Conservation (phyloP, 2,329 filamentous ascomycete genomes). For the Claviceps digitariae region DNA sequence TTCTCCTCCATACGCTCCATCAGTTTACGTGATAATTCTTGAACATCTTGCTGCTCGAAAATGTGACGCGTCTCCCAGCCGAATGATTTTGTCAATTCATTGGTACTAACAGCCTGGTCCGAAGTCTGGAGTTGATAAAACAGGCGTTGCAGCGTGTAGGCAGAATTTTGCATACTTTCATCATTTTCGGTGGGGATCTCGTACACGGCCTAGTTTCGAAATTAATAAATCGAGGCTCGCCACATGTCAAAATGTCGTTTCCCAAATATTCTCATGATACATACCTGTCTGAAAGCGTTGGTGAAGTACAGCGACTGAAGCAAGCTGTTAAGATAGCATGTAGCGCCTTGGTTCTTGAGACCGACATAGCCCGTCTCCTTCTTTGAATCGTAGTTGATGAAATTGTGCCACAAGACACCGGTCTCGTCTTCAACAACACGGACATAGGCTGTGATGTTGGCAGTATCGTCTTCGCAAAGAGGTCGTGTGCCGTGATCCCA, state of each 20-base stretch:
- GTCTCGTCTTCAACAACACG: constrained; percentile 77
- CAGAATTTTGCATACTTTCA: constrained; percentile 70
- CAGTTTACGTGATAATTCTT: constrained; percentile 87
- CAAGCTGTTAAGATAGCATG: constrained; percentile 76
- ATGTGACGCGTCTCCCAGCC: constrained; percentile 97
- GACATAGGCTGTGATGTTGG: constrained; percentile 72
- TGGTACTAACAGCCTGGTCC: constrained; percentile 70
- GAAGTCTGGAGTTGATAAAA: constrained; percentile 94
- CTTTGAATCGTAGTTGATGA: constrained; percentile 95
- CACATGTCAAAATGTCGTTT: too few relatives aligned
- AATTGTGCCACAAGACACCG: constrained; percentile 82
- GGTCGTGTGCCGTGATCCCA: constrained; percentile 60
- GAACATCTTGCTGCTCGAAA: constrained; percentile 97
- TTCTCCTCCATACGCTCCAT: constrained; percentile 96
- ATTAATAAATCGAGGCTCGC: constrained; percentile 4
- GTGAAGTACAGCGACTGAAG: constrained; percentile 77
- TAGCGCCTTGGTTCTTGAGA: constrained; percentile 90
- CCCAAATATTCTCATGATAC: too few relatives aligned
- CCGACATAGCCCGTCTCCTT: constrained; percentile 97
- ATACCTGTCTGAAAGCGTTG: constrained; percentile 84
- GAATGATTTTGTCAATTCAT: constrained; percentile 89
- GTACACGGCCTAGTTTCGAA: constrained; percentile 63
- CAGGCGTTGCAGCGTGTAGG: constrained; percentile 82
- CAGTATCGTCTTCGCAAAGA: constrained; percentile 62
- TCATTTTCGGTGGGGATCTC: constrained; percentile 89